A percentile compares a stretch with the other conserved stretches of the same genome.
Evolutionary conservation across 1,284 basidiomycete species (phyloP).

Genomic region (Microbotryum intermedium): DNA sequence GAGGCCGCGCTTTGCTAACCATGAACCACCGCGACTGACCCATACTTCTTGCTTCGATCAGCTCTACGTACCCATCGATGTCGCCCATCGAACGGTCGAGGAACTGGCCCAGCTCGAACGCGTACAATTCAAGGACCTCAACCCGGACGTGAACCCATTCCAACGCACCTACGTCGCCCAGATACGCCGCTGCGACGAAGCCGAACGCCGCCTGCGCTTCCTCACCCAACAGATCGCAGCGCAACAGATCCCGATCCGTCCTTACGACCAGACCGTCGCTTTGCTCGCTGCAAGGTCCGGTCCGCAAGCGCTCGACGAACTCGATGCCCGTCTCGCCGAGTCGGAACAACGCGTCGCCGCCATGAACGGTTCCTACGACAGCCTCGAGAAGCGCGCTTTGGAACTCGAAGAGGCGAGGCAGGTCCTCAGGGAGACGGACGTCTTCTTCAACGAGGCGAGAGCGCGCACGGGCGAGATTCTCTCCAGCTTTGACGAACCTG

Average conservation of each 20-base stretch:
- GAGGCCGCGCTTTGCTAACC: neutral
- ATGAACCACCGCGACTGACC: neutral
- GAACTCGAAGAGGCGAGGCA: conserved; percentile 88
- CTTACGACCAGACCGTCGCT: conserved; percentile 47
- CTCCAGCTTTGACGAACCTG: conserved; percentile 80
- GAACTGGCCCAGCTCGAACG: conserved; percentile 92
- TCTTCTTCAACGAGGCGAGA: conserved; percentile 82
- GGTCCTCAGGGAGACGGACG: conserved; percentile 89
- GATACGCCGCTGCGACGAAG: conserved; percentile 75
- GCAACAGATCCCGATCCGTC: conserved; percentile 61
- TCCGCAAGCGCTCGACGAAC: conserved; percentile 86
- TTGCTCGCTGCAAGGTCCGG: conserved; percentile 76
- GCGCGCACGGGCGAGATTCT: conserved; percentile 60
- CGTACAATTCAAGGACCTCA: conserved; percentile 97
- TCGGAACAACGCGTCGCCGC: conserved; percentile 76
- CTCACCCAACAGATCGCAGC: conserved; percentile 78
- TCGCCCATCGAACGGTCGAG: conserved; percentile 90
- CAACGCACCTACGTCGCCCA: conserved; percentile 97
- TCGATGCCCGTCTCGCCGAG: conserved; percentile 77
- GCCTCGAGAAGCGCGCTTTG: conserved; percentile 72
- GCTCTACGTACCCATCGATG: conserved; percentile 94
- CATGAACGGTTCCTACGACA: conserved; percentile 92
- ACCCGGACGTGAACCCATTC: conserved; percentile 91
- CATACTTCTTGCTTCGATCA: conserved; percentile 52
- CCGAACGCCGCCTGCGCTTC: conserved; percentile 87